Base-by-base conservation (phyloP, 2,329 filamentous ascomycete species). In the Talaromyces sp. region DNA sequence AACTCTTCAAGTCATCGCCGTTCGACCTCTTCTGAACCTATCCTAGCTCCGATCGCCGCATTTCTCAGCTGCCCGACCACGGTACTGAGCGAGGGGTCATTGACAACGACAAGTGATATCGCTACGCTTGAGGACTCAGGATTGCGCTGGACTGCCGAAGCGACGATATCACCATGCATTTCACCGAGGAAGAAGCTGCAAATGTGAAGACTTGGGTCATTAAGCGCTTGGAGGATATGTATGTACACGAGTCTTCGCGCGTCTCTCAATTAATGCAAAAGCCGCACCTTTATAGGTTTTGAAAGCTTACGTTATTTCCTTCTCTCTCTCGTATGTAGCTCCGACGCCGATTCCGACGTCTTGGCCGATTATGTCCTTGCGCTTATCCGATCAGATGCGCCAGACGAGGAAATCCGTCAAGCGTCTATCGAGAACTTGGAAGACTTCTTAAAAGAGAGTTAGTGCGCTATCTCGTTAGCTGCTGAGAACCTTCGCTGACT, bases 331-430 rank as follows among this genome's bases (percentile, higher is more conserved):
- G 8, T 42, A 60, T 61, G 52, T 67, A 85, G 84, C 66, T 85
- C 83, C n/a, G 84, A 87, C 70, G 85, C 84, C 33, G 85, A 87
- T 69, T 80, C 81, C 12, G 84, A 84, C 66, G 83, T 87, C 1
- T 81, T 87, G 21, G 84, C 83, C 33, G 85, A 87, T 67, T 87
- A 87, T 68, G 83, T 87, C 7, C 76, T 86, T 54, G 84, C 84
- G 23, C 78, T 87, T 33, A 79, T 87, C 48, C 80, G 80, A 48
- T 81, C 80, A 16, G 83, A 85, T 66, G 83, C 83, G 44, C 76
- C 81, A 2, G 81, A 84, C 63, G 79, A 80, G n/a, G 76, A 81
- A 61, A 80, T 86, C 57, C 78, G 78, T 68, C 74, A 79, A 63
- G 82, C 77, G 58, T 84, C 82, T 39, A 72, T 84, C 61, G 82